A percentile compares a stretch with the other conserved stretches of the same genome.
These are phyloP conservation scores for Sclerospora graminicola DNA, from an alignment of 352 stramenopile genomes.

Conservation along the genomic window DNA sequence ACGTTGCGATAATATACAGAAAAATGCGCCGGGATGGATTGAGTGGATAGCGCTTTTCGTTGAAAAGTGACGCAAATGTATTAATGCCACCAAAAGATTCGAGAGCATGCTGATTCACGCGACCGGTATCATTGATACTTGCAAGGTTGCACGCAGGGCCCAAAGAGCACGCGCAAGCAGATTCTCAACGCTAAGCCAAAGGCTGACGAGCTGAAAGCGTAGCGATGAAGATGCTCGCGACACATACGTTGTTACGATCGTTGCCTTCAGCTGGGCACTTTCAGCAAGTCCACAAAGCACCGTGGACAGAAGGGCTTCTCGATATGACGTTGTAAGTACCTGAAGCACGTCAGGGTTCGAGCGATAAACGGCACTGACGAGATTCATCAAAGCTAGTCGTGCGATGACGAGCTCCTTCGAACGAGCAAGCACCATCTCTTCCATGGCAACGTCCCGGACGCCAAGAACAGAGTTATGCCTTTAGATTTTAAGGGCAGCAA, in stretches of 20 bases:
- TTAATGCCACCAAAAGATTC: conserved; percentile 54
- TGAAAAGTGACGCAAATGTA: conserved; percentile 50
- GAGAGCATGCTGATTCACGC: conserved; percentile 40
- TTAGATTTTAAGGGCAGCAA: conserved; percentile 38
- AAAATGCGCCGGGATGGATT: conserved; percentile 38
- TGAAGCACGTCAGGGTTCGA: conserved; percentile 33
- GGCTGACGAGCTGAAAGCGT: conserved; percentile 43
- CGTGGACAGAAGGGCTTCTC: conserved; percentile 53
- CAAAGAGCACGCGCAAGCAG: conserved; percentile 28
- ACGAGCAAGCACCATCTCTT: conserved; percentile 32
- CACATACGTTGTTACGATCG: conserved; percentile 49
- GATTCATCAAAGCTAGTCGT: conserved; percentile 34
- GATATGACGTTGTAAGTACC: conserved; percentile 41
- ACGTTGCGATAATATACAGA: conserved; percentile 50
- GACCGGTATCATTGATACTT: conserved; percentile 31
- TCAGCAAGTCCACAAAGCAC: conserved; percentile 48
- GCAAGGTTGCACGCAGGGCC: conserved; percentile 32
- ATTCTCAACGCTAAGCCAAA: conserved; percentile 39
- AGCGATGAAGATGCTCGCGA: conserved; percentile 19
- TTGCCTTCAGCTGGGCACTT: conserved; percentile 37
- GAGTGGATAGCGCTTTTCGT: conserved; percentile 37
- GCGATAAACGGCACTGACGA: conserved; percentile 32
- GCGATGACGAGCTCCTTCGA: conserved; percentile 27
- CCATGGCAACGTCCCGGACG: conserved; percentile 19
- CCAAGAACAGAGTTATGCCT: conserved; percentile 30